Percentiles rank a stretch among this genome's conserved stretches.
Conservation (phyloP, 768 basidiomycete species). For the Russula compacta region DNA sequence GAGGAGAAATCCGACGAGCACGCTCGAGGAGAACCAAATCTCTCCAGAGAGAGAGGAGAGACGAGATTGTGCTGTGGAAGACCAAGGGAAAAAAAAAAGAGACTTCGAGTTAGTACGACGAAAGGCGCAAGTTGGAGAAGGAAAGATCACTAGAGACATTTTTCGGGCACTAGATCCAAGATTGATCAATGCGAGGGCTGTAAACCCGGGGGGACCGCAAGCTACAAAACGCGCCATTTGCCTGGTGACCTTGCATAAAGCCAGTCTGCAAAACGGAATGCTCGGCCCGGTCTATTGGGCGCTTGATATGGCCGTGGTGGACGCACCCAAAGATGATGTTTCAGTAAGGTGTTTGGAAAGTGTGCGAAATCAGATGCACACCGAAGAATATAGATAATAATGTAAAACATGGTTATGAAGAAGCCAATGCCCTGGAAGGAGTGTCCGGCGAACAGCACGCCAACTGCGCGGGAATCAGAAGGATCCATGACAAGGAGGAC, state of each 20-base stretch:
- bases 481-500: conserved; percentile 32
- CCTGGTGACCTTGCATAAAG: conserved; percentile 39
- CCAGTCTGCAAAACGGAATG: conserved; percentile 30
- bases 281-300: background rate
- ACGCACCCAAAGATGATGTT: conserved; percentile 22
- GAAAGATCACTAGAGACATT: conserved; percentile 27
- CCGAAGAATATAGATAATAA: conserved; percentile 41
- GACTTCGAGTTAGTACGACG: background rate
- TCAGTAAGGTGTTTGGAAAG: background rate
- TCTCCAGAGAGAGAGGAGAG: conserved; percentile 32
- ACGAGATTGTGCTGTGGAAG: conserved; percentile 24
- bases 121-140: background rate
- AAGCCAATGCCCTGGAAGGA: conserved; percentile 42
- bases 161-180: conserved; percentile 31
- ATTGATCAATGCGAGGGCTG: conserved; percentile 38
- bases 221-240: conserved; percentile 42
- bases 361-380: conserved; percentile 19
- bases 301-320: background rate
- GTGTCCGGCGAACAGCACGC: conserved; percentile 36
- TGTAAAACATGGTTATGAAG: conserved; percentile 43
- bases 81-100: conserved; percentile 16
- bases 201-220: conserved; percentile 42
- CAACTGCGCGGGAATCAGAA: conserved; percentile 31
- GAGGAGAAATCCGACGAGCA: conserved; percentile 33
- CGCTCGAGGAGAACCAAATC: conserved; percentile 36